Base-by-base conservation (phyloP, 208 protist genomes). In the Leishmania major region DNA sequence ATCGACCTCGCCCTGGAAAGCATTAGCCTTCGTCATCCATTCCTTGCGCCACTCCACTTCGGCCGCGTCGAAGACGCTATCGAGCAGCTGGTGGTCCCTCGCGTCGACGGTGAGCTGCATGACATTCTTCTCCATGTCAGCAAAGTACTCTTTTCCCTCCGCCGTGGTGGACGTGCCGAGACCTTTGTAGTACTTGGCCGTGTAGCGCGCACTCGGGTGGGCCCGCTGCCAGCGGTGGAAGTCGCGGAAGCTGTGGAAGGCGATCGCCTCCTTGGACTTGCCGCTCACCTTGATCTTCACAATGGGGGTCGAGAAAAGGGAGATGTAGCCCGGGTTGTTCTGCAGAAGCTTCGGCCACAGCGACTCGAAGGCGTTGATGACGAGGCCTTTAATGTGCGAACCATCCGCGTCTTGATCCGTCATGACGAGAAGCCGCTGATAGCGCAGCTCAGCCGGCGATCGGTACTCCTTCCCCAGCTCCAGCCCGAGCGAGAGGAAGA, bases 381-480 rank as follows among this genome's bases (percentile, higher is more conserved):
- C 87, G 28, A 99, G 93, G 73, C 99, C 99, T 86, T 99, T 99
- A 89, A 99, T 99, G 93, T 99, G 99, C 72, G 99, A 99, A n/a
- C 99, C 99, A 93, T 99, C 99, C 55, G 98, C 95, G 95, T 99
- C 99, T 93, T 99, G 97, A 97, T 99, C 99, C 2, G 99, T 98
- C 99, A 99, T 99, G 53, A 99, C 95, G 92, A 99, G 99, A 66
- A 99, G 75, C 53, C 96, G 93, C 66, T 99, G 99, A 88, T 99
- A 99, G 45, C 99, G 95, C 62, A 99, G 86, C 75, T 91, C 90
- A 53, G 89, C 89, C 19, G 90, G 81, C 67, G 91, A 88, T 64
- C 86, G 91, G 89, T 97, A 96, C 28, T 82, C 81, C 84, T 93
- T 93, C 66, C 95, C 94, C 28, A 97, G 84, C 81, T 97, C 91